Percentiles rank a stretch among this genome's conserved stretches.
These are phyloP conservation scores for Aspergillus sp. DNA, from an alignment of 2,329 filamentous ascomycete species.

Conservation along the genomic window DNA sequence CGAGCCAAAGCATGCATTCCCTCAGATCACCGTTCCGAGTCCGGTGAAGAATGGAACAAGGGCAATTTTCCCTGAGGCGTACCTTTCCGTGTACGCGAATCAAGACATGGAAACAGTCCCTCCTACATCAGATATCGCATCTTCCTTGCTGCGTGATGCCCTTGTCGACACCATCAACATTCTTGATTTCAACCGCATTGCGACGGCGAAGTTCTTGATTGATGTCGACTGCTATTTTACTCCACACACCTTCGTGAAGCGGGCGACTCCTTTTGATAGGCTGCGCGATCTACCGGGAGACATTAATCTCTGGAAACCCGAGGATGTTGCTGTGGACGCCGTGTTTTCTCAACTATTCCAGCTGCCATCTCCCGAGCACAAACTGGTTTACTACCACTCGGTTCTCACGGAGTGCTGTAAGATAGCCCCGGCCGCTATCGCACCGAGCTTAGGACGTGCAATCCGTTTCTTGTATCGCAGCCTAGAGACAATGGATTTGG, in stretches of 20 bases:
- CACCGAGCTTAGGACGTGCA: conserved; percentile 86
- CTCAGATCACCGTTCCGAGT: conserved; percentile 72
- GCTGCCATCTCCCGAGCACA: conserved; percentile 84
- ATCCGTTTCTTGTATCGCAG: conserved; percentile 90
- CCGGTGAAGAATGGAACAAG: conserved; percentile 73
- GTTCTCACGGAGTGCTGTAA: conserved; percentile 95
- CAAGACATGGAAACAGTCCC: conserved; percentile 91
- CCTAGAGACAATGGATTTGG: conserved; percentile 79
- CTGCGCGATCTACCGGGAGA: conserved; percentile 67
- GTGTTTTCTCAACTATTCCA: conserved; percentile 95
- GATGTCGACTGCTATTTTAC: conserved; percentile 95
- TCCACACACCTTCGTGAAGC: conserved; percentile 85
- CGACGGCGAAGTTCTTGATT: conserved; percentile 83
- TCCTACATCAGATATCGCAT: conserved; percentile 70
- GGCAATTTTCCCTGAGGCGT: conserved; percentile 86
- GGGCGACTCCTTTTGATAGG: conserved; percentile 88
- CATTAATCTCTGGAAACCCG: conserved; percentile 85
- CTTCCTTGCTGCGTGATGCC: conserved; percentile 80
- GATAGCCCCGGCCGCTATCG: conserved; percentile 92
- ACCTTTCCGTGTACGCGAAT: conserved; percentile 85
- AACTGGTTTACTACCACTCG: conserved; percentile 94
- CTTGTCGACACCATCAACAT: conserved; percentile 92
- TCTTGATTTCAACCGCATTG: conserved; percentile 87
- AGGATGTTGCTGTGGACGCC: conserved; percentile 95
- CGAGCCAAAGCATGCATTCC: conserved; percentile 73